Evolutionary conservation across 2,329 filamentous ascomycete species (phyloP).

Genomic region (Escovopsis sp.): DNA sequence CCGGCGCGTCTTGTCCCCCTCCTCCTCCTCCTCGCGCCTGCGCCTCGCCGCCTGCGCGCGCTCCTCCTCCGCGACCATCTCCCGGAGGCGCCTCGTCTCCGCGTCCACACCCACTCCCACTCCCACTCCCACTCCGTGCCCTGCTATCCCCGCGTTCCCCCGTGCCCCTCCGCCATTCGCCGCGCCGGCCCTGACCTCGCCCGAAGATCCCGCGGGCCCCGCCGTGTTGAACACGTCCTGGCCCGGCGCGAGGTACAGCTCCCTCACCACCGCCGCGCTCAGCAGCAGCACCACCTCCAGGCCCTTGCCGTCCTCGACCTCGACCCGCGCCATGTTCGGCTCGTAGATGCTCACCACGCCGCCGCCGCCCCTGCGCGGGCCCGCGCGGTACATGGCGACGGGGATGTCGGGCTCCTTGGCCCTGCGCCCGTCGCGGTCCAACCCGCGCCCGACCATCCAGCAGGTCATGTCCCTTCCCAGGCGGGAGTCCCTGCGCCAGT

Average conservation of each 20-base stretch:
- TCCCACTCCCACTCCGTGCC: slow-evolving; percentile 17
- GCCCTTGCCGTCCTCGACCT: slow-evolving; percentile 88
- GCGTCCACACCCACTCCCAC: slow-evolving; percentile 36
- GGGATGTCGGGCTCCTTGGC: slow-evolving; percentile 91
- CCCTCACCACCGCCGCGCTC: slow-evolving; percentile 48
- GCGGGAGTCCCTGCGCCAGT: slow-evolving; percentile 79
- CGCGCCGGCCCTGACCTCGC: slow-evolving; percentile 4
- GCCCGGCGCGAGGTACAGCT: slow-evolving; percentile 49
- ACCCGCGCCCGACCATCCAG: slow-evolving; percentile 58
- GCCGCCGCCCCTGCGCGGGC: slow-evolving; percentile 38
- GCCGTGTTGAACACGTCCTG: slow-evolving; percentile 67
- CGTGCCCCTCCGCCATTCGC: slow-evolving; percentile 29
- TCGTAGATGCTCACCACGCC: slow-evolving; percentile 70
- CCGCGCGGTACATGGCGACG: slow-evolving; percentile 68
- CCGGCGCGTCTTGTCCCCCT: slow-evolving; percentile 38
- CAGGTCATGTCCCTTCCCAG: slow-evolving; percentile 77
- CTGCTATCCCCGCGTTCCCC: slow-evolving; percentile 13
- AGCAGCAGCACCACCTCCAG: slow-evolving; percentile 67
- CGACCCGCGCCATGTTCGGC: slow-evolving; percentile 77
- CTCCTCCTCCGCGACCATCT: slow-evolving; percentile 35
- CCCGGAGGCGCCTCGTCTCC: slow-evolving; percentile 61
- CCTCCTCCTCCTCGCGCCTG: slow-evolving; percentile 37
- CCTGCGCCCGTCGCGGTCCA: slow-evolving; percentile 56
- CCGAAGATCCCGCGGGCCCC: slow-evolving; percentile 23
- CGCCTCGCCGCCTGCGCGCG: slow-evolving; percentile 40